Evolutionary conservation across 495 filamentous ascomycete genomes (phyloP), one percentile per base, ranked within the genome.

Genomic region (Penicillium bovifimosum): DNA sequence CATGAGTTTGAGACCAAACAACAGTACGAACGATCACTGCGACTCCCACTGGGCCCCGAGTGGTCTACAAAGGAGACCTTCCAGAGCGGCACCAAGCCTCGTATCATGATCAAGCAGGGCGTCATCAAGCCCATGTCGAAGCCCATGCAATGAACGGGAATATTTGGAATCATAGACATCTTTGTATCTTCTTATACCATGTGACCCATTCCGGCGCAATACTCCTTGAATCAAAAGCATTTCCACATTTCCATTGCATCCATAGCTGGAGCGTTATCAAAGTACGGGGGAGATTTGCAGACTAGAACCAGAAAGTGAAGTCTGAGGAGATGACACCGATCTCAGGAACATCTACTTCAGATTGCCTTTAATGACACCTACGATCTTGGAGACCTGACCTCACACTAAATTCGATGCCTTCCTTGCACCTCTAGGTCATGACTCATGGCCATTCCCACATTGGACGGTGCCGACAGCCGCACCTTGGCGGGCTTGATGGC

Each of bases 1-100:
- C 86, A 90, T 71, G 87, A 84, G 8, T 97, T 89, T 67, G 93
- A 96, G 76, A 86, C 78, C 18, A 80, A 78, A 58, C 75, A 85
- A 56, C 91, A 98, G 73, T 98, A 98, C 73, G 93, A 98, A 73
- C 77, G 92, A 28, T 86, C 85, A 53, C 72, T 98, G 26, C 80
- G 92, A 27, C 61, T 96, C 48, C 93, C 95, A 10, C 81, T 96
- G 27, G 95, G 95, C 7, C 90, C 88, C 1, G 95, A 98, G 71
- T 96, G 91, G 90, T 80, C 81, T 56, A 96, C 93, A 11, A 97
- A 96, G 78, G 82, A 88, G 68, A 90, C 86, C 13, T 92, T 95
- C 76, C 91, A 96, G 72, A 79, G 83, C 49, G 75, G 81, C 33
- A 96, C 91, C 59, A 96, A 92, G 80, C 95, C 93, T 35, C 83